Percentiles rank a stretch among this genome's conserved stretches.
phyloP scores from a whole-genome alignment of 2,329 filamentous ascomycete genomes.

The Fusarium protoensiforme region DNA sequence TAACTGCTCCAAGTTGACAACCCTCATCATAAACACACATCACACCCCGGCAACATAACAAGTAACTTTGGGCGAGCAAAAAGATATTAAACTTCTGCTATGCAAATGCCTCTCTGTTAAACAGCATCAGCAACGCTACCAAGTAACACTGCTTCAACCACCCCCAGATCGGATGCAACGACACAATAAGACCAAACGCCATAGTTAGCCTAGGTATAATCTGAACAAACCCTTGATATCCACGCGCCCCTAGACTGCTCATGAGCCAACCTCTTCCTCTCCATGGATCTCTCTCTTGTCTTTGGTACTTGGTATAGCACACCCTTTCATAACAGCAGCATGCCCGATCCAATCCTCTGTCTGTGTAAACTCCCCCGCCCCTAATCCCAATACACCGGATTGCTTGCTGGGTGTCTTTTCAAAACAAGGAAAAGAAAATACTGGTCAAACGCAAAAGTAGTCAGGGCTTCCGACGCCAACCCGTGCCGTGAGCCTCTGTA shows the following conservation, averaged over 20 bases:
- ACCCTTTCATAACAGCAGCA: constrained; percentile 20
- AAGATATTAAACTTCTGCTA: background rate
- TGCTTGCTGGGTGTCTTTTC: constrained; percentile 30
- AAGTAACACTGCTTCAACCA: background rate
- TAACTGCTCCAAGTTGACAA: background rate
- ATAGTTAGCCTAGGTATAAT: constrained; percentile 45
- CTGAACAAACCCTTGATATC: constrained; percentile 36
- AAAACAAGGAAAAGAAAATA: constrained; percentile 22
- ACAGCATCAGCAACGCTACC: background rate
- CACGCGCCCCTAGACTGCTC: constrained; percentile 32
- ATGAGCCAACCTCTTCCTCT: constrained; percentile 7
- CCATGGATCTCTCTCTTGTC: constrained; percentile 5
- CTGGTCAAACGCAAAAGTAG: constrained; percentile 25
- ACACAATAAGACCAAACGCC: constrained; percentile 33
- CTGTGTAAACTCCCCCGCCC: constrained; percentile 18
- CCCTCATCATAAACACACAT: background rate
- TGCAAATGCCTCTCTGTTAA: background rate
- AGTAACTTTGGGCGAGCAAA: background rate
- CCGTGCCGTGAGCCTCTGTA: constrained; percentile 40
- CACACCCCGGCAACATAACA: background rate
- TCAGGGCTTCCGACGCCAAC: constrained; percentile 36
- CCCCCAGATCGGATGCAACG: background rate
- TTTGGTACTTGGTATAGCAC: constrained; percentile 28
- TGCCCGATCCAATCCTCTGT: constrained; percentile 12
- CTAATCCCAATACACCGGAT: constrained; percentile 16